phyloP scores from a whole-genome alignment of 345 rosid species.

The Salix udensis region DNA sequence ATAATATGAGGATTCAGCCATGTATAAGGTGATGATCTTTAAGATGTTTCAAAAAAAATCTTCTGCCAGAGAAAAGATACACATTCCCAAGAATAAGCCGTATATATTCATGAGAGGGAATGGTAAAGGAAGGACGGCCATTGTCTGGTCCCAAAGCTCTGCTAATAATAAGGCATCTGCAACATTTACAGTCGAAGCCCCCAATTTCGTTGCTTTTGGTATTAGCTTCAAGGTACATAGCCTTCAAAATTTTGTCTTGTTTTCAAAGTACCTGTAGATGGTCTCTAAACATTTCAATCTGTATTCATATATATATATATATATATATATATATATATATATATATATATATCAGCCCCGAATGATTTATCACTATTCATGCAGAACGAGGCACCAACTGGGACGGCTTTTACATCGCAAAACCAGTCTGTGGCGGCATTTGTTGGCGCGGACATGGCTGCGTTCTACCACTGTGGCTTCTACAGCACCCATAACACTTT shows the following conservation, averaged over 20 bases:
- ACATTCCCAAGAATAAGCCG: conserved; percentile 61
- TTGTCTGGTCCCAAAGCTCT: conserved; percentile 57
- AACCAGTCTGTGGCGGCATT: conserved; percentile 91
- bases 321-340: no score
- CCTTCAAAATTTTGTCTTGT: background rate
- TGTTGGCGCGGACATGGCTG: conserved; percentile 72
- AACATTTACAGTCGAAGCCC: conserved; percentile 61
- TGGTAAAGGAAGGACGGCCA: conserved; percentile 70
- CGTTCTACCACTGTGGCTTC: conserved; percentile 89
- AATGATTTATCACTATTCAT: background rate
- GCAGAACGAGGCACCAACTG: conserved; percentile 88
- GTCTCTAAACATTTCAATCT: background rate
- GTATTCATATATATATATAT: no score
- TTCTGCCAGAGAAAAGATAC: conserved; percentile 62
- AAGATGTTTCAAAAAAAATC: background rate
- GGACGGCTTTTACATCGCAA: conserved; percentile 84
- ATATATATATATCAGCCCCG: no score
- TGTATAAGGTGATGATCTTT: background rate
- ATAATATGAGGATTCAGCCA: background rate
- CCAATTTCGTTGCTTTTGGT: conserved; percentile 69
- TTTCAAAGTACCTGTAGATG: no score
- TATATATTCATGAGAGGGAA: conserved; percentile 91
- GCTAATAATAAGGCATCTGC: conserved; percentile 66
- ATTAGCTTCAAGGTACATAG: conserved; percentile 65
- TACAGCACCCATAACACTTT: conserved; percentile 84